Conservation (phyloP, 441 rosid genomes). For the Gossypium aridum region DNA sequence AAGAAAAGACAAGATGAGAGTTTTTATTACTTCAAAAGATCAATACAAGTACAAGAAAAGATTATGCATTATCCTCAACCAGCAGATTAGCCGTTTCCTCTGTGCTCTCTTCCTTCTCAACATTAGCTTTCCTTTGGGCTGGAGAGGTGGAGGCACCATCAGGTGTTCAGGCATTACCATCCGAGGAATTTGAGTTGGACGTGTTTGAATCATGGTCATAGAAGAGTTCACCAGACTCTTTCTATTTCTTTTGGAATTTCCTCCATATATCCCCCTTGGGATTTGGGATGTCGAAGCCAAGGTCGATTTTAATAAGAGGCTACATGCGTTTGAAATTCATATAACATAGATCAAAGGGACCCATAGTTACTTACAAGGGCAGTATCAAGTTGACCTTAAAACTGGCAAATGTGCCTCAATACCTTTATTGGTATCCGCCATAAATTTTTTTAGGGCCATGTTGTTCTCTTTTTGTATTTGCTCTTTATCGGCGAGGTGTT, state of each 20-base stretch:
- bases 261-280: background rate
- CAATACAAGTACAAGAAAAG: background rate
- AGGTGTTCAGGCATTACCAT: background rate
- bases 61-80: too few species aligned
- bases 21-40: background rate
- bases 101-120: background rate
- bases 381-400: too few species aligned
- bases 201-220: background rate
- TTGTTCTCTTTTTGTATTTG: background rate
- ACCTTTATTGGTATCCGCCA: background rate
- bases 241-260: background rate
- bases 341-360: background rate
- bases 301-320: background rate
- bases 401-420: too few species aligned
- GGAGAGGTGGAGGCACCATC: background rate
- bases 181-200: background rate
- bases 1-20: background rate
- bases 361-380: background rate
- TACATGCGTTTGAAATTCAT: background rate
- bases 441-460: background rate
- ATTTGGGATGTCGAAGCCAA: background rate
- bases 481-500: background rate
- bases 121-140: background rate
- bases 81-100: background rate
- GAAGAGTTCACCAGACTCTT: background rate